Evolutionary conservation across 805 yeast species (phyloP).

Genomic region (Saccharomycopsis synnaedendra): DNA sequence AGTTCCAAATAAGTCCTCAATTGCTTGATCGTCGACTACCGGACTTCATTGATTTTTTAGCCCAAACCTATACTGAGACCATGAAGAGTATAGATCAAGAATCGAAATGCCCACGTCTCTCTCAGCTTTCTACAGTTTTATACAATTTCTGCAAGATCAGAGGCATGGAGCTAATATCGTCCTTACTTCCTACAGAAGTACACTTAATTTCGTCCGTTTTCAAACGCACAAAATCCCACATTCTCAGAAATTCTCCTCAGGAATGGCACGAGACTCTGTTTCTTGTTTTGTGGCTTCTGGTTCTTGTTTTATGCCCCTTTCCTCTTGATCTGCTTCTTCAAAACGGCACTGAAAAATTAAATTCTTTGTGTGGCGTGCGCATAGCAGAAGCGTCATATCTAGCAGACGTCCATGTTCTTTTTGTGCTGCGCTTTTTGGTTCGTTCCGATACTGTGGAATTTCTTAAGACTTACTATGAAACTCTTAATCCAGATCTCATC

Average conservation of each 20-base stretch:
- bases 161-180: conserved; percentile 49
- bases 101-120: not conserved
- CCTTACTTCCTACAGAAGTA: conserved; percentile 51
- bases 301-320: conserved; percentile 67
- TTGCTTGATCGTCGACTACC: conserved; percentile 33
- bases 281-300: conserved; percentile 60
- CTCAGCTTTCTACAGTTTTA: conserved; percentile 25
- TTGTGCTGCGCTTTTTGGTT: conserved; percentile 39
- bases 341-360: conserved; percentile 21
- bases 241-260: conserved; percentile 8
- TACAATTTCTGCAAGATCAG: conserved; percentile 58
- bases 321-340: conserved; percentile 30
- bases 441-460: conserved; percentile 30
- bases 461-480: conserved; percentile 23
- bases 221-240: not conserved
- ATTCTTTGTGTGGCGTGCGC: conserved; percentile 26
- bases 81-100: not conserved
- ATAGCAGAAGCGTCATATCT: conserved; percentile 32
- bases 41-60: conserved; percentile 23
- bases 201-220: conserved; percentile 32
- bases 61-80: conserved; percentile 19
- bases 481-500: conserved; percentile 4
- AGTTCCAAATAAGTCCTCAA: conserved; percentile 44
- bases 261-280: conserved; percentile 39
- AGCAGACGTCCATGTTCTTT: conserved; percentile 37